These are phyloP conservation scores for Zalaria obscura DNA, from an alignment of 2,329 filamentous ascomycete genomes.

Conservation along the genomic window DNA sequence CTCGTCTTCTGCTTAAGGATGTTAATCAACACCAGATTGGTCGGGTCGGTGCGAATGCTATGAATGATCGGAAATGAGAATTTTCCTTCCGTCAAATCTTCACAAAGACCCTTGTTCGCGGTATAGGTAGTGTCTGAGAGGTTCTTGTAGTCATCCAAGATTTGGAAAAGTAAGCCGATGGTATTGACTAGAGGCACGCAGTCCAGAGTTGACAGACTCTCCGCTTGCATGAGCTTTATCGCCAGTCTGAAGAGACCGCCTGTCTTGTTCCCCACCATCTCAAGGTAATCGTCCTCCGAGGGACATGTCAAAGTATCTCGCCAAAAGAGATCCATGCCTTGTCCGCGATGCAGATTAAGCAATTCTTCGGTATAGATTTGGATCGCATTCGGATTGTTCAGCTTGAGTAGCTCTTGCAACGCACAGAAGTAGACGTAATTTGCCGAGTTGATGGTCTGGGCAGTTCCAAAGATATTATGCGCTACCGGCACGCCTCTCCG, in stretches of 20 bases:
- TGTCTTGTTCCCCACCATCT: slow-evolving; percentile 88
- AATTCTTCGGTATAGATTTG: slow-evolving; percentile 70
- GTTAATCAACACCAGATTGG: slow-evolving; percentile 70
- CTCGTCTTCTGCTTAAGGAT: slow-evolving; percentile 82
- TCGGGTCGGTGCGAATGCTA: slow-evolving; percentile 63
- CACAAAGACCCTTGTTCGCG: slow-evolving; percentile 82
- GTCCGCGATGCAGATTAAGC: slow-evolving; percentile 69
- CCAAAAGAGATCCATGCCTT: slow-evolving; percentile 89
- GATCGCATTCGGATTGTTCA: slow-evolving; percentile 53
- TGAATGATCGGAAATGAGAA: slow-evolving; percentile 95
- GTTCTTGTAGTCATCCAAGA: slow-evolving; percentile 89
- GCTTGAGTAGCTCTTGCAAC: slow-evolving; percentile 56
- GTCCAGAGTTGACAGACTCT: slow-evolving; percentile 42
- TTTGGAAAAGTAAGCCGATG: slow-evolving; percentile 77
- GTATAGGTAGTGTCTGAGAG: slow-evolving; percentile 52
- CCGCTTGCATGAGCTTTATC: slow-evolving; percentile 78
- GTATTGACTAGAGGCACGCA: slow-evolving; percentile 75
- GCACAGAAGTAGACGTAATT: slow-evolving; percentile 83
- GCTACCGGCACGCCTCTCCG: slow-evolving; percentile 70
- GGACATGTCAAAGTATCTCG: slow-evolving; percentile 72
- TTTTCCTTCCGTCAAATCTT: slow-evolving; percentile 93
- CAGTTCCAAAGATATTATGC: slow-evolving; percentile 70
- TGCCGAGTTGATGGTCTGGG: slow-evolving; percentile 80
- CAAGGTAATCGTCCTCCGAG: slow-evolving; percentile 78
- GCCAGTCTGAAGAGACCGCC: slow-evolving; percentile 74